These are phyloP conservation scores for Aspergillus pseudotamarii DNA, from an alignment of 2,329 filamentous ascomycete species.

Conservation along the genomic window DNA sequence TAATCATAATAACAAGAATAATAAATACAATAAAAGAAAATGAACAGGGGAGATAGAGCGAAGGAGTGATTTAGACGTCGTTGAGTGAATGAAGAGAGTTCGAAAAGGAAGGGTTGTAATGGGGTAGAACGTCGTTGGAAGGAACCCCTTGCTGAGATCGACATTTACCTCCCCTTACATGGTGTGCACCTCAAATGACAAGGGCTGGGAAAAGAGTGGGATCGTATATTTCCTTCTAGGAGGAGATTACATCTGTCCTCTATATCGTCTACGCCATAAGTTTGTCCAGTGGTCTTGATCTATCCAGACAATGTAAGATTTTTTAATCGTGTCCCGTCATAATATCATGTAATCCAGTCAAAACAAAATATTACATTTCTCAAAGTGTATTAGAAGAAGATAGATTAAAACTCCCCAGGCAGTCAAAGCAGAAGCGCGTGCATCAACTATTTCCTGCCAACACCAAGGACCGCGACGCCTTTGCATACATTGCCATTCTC, in stretches of 20 bases:
- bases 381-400: rapidly evolving
- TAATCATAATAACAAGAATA: no score
- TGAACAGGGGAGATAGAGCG: background rate
- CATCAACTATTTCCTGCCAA: background rate
- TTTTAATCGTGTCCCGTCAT: no score
- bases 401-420: background rate
- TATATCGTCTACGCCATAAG: no score
- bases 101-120: background rate
- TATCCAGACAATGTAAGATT: rapidly evolving
- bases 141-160: background rate
- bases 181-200: no score
- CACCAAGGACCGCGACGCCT: background rate
- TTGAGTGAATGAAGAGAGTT: background rate
- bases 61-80: rapidly evolving
- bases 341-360: no score
- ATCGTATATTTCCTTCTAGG: no score
- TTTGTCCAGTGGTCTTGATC: no score
- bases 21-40: no score
- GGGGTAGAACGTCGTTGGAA: background rate
- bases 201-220: no score
- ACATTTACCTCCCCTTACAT: background rate
- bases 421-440: rapidly evolving
- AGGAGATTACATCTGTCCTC: no score
- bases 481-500: background rate
- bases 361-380: background rate